Conservation (phyloP, 148 eudicot species). For the Salicornia ramosissima region DNA sequence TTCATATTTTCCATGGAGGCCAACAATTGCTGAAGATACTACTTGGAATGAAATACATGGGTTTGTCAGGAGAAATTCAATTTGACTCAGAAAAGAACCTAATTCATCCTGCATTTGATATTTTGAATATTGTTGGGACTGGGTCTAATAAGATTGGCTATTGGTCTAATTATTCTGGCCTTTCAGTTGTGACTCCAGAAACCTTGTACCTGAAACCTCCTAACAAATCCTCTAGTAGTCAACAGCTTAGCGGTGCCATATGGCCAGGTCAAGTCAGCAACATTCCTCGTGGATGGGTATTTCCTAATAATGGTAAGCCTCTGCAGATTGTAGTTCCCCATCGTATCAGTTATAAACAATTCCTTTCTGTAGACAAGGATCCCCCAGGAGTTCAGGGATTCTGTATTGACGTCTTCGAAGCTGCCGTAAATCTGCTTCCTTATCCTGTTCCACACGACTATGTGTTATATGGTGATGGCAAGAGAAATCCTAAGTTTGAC, state of each 20-base stretch:
- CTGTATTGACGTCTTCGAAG: conserved; percentile 92
- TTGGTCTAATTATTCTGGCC: conserved; percentile 76
- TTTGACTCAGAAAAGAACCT: conserved; percentile 62
- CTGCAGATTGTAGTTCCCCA: conserved; percentile 71
- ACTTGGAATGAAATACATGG: conserved; percentile 39
- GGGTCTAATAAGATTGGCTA: conserved; percentile 64
- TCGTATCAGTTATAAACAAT: conserved; percentile 54
- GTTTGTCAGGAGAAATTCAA: conserved; percentile 52
- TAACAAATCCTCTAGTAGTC: conserved; percentile 40
- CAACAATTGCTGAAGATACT: conserved; percentile 46
- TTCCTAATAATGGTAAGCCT: conserved; percentile 81
- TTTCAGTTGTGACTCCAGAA: conserved; percentile 67
- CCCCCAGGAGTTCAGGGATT: conserved; percentile 69
- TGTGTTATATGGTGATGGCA: conserved; percentile 62
- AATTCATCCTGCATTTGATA: conserved; percentile 54
- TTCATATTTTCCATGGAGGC: conserved; percentile 63
- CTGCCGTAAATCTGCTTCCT: conserved; percentile 70
- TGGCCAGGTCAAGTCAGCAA: conserved; percentile 81
- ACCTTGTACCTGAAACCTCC: conserved; percentile 40
- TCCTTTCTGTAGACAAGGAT: conserved; percentile 49
- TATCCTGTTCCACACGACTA: conserved; percentile 74
- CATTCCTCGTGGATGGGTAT: conserved; percentile 86
- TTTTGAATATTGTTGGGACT: conserved; percentile 67
- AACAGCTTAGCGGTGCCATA: conserved; percentile 51
- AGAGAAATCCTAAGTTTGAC: conserved; percentile 50